Base-by-base conservation (phyloP, 139 green algal genomes). In the Volvox reticuliferus region DNA sequence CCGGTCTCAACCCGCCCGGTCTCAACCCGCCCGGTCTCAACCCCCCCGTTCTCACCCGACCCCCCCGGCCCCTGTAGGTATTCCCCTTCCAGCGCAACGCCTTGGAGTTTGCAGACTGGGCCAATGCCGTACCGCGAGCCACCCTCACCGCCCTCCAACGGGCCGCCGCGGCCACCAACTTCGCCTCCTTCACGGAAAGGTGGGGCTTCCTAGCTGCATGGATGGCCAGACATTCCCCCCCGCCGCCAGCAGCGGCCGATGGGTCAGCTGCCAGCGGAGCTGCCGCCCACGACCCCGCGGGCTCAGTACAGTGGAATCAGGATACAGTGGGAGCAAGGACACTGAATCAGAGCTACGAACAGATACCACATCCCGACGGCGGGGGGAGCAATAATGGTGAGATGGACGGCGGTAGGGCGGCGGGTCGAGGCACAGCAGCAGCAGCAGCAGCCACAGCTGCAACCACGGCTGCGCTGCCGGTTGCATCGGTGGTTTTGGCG, bases 21-120 rank as follows among this genome's bases (percentile, higher is more conserved):
- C 44, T 55, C 44, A 55, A 55, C 9, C 44, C 9, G 44, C 9
- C 44, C 44, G 5, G n/a, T n/a, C n/a, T n/a, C n/a, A n/a, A n/a
- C n/a, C n/a, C n/a, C n/a, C n/a, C n/a, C n/a, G n/a, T n/a, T n/a
- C n/a, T n/a, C n/a, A 73, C 65, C 65, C 2, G 5, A 9, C 21
- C 65, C 65, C 12, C 21, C 12, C 65, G 12, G 6, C 65, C 21
- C 28, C 81, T 32, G 24, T 82, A 94, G 93, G 91, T 79, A 69
- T 94, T 95, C 35, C 92, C 93, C 22, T 94, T 95, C 37, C 93
- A 95, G 69, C 86, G 63, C 61, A 71, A 93, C 68, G 93, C 93
- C 20, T 16, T 95, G 32, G 81, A 90, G 22, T 94, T 94, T 88
- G 92, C 92, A 17, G 87, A 73, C n/a, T 95, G 93, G 93, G 93